Base-by-base conservation (phyloP, 2,329 filamentous ascomycete species). In the Nannizziopsis arthrosporioides region DNA sequence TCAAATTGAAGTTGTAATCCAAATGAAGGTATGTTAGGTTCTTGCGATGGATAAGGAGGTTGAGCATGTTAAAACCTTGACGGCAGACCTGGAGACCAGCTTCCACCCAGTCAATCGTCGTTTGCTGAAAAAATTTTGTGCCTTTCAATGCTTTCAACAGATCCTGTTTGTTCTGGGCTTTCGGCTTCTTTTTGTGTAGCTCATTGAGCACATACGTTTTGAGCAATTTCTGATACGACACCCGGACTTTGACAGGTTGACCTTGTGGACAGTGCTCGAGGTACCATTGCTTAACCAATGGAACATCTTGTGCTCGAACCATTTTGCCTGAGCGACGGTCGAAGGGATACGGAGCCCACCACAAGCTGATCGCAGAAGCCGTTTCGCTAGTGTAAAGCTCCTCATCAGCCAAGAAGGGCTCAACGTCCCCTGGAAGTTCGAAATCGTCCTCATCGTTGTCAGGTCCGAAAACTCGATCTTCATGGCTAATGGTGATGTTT, bases 41-140 rank as follows among this genome's bases (percentile, higher is more conserved):
- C 75, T 98, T 98, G 60, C 92, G 84, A 63, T 98, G 92, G 56
- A 98, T 98, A 56, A 98, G 73, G 46, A 98, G 74, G 61, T 98
- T 98, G 51, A 98, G 74, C 90, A 98, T 98, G 70, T 98, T 98
- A 75, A 95, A 98, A 48, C 92, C 92, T 65, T 98, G 92, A 44
- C 92, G 81, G 65, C 92, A 98, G 53, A 98, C 92, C 70, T 98
- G 93, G 61, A 98, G 76, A 70, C 93, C 92, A 58, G 93, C 92
- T 71, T 98, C 92, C 37, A 98, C 92, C 92, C 92, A 98, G 65
- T 98, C 92, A 54, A 98, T 96, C 7, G 87, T 94, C 2, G 92
- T 98, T 68, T 96, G 92, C 68, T 98, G 93, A 76, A 98, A 98
- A 72, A 98, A 98, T 62, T 98, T 98, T 42, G 92, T 98, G 57